Conservation (phyloP, 352 stramenopile genomes). For the Phytophthora foliorum region DNA sequence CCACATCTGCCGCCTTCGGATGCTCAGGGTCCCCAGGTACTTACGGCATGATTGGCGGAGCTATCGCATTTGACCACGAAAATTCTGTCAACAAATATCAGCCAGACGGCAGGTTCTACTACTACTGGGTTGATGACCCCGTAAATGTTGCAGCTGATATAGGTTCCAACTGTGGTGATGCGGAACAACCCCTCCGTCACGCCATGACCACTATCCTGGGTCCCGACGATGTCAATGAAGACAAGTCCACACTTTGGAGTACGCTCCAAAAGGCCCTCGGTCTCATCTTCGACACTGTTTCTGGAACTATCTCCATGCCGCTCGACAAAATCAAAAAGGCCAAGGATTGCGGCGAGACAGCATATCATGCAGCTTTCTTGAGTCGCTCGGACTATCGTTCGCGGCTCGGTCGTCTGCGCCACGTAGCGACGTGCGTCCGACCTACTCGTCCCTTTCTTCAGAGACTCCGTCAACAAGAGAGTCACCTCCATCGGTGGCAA, state of each 20-base stretch:
- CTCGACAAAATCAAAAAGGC: conserved; percentile 8
- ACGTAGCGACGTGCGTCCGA: conserved; percentile 1
- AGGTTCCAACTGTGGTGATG: background rate
- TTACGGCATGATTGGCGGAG: conserved; percentile 23
- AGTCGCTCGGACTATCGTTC: conserved; percentile 9
- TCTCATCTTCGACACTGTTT: conserved; percentile 23
- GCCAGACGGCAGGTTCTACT: conserved; percentile 3
- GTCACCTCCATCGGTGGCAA: background rate
- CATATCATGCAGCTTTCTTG: background rate
- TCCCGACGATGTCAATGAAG: conserved; percentile 26
- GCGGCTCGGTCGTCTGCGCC: conserved; percentile 13
- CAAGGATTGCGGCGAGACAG: background rate
- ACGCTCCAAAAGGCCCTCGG: conserved; percentile 13
- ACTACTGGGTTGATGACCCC: conserved; percentile 40
- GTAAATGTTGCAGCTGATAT: conserved; percentile 20
- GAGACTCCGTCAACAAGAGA: conserved; percentile 15
- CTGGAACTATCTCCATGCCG: conserved; percentile 15
- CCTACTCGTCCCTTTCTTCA: background rate
- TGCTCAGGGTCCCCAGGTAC: conserved; percentile 19
- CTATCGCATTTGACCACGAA: conserved; percentile 22
- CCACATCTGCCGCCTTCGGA: conserved; percentile 18
- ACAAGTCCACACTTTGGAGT: conserved; percentile 30
- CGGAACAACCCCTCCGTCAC: conserved; percentile 15
- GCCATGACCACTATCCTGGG: conserved; percentile 22
- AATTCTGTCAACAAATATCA: background rate